Evolutionary conservation across 495 filamentous ascomycete genomes (phyloP).

Genomic region (Usnea hakonensis): DNA sequence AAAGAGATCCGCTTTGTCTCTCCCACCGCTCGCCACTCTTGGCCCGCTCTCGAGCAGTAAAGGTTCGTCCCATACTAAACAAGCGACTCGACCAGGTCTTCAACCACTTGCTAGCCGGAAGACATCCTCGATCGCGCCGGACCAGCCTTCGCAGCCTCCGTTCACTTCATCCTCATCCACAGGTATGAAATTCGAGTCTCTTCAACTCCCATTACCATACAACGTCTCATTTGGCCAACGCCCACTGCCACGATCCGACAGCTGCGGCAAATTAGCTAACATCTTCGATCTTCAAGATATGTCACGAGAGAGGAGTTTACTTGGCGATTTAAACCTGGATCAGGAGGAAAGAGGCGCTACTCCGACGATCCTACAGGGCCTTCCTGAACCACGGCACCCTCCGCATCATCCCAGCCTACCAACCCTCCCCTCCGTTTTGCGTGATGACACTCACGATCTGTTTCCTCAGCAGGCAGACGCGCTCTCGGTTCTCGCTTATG

Average conservation of each 20-base stretch:
- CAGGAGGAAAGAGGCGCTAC: neutral
- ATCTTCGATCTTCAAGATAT: constrained; percentile 10
- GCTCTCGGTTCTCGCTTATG: constrained; percentile 22
- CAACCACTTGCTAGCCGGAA: constrained; percentile 3
- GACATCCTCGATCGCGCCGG: constrained; percentile 6
- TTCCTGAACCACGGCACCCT: constrained; percentile 7
- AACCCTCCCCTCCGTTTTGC: neutral
- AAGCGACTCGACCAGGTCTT: neutral
- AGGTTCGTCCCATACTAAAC: neutral
- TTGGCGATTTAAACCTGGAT: constrained; percentile 9
- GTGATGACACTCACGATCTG: constrained; percentile 8
- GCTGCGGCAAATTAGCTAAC: constrained; percentile 11
- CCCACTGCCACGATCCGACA: constrained; percentile 9
- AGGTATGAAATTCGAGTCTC: constrained; percentile 17
- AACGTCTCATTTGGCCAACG: constrained; percentile 10
- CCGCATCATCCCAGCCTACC: neutral
- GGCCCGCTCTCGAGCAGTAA: neutral
- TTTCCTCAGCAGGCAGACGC: constrained; percentile 12
- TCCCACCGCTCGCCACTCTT: constrained; percentile 14
- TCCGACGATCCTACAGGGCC: neutral
- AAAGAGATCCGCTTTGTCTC: constrained; percentile 6
- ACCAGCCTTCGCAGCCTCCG: constrained; percentile 1
- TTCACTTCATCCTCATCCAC: constrained; percentile 8
- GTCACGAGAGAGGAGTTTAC: constrained; percentile 4
- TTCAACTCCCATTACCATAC: constrained; percentile 14